Base-by-base conservation (phyloP, 192 early-diverging fungal species). In the Mortierella hygrophila region DNA sequence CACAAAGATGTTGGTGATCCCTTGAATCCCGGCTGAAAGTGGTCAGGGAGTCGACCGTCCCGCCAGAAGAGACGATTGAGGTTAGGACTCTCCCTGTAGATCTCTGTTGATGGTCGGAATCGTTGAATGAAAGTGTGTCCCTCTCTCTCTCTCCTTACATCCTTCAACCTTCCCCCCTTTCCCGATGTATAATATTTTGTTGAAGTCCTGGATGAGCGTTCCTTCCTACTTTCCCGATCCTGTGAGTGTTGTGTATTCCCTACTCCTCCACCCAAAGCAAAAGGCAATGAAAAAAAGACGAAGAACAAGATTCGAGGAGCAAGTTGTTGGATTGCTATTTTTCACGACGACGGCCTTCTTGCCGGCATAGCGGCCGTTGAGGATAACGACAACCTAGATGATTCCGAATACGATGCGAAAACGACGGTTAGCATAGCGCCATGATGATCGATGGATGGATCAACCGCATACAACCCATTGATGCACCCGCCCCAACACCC, bases 341-440 rank as follows among this genome's bases (percentile, higher is more conserved):
- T 97, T 97, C 89, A 99, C 95, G 87, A 99, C 97, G 88, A 99
- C 98, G 84, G 98, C 98, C 95, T 99, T 99, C 95, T 98, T 99
- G 88, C 99, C 99, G 90, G 99, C 99, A 83, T 97, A 96, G 82
- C 99, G 96, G 78, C 98, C 99, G 89, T 98, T 97, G 82, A 99
- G 96, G 90, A 99, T 91, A 78, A 99, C 95, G 81, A 97, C 98
- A 84, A 99, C 98, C 96, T 99, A 92, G 65, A 65, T 18, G n/a
- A 8, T 9, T 8, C 21, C 1, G 4, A 57, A 57, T 57, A 23
- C n/a, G n/a, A n/a, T 57, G n/a, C 1, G n/a, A 57, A 57, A 18
- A 26, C 10, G 9, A 26, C 55, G 55, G 55, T 57, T 57, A 57
- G 55, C 55, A 26, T 57, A 57, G 55, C n/a, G 55, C 55, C 55